Conservation (phyloP, 306 rosid species). For the Acacia melanoxylon region DNA sequence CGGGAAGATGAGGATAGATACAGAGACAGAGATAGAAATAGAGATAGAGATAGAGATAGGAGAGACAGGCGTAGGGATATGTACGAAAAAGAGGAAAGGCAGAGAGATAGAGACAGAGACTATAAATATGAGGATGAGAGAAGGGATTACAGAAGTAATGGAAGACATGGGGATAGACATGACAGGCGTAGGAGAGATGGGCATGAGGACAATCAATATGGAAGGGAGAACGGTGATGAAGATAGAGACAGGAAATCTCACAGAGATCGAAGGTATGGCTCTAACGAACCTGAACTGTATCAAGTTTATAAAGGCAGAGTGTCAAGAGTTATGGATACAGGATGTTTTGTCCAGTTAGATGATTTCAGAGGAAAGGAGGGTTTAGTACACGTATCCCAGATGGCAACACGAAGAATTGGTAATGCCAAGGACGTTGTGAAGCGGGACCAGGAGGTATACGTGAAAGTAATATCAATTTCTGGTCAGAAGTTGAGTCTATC, state of each 20-base stretch:
- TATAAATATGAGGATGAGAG: constrained; percentile 4
- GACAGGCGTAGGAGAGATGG: constrained; percentile 38
- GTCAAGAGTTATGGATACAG: constrained; percentile 80
- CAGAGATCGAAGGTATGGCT: constrained; percentile 30
- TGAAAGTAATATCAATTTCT: constrained; percentile 73
- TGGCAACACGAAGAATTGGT: constrained; percentile 65
- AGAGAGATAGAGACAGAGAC: constrained; percentile 29
- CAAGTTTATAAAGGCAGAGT: constrained; percentile 76
- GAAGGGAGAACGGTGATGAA: constrained; percentile 40
- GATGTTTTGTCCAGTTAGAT: constrained; percentile 77
- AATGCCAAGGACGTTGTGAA: constrained; percentile 89
- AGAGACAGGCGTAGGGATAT: constrained; percentile 41
- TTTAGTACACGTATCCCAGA: constrained; percentile 86
- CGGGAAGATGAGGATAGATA: constrained; percentile 33
- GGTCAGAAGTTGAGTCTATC: constrained; percentile 86
- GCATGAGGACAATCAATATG: constrained; percentile 38
- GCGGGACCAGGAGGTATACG: constrained; percentile 81
- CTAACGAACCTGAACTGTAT: constrained; percentile 68
- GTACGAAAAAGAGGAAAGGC: constrained; percentile 23
- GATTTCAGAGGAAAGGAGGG: constrained; percentile 87
- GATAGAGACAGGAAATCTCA: constrained; percentile 35
- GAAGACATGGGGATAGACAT: constrained; percentile 30
- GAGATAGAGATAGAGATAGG: constrained; percentile 27
- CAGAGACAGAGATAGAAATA: constrained; percentile 18
- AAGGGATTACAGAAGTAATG: constrained; percentile 15